These are phyloP conservation scores for Dipteronia sinensis DNA, from an alignment of 345 rosid genomes.

Conservation along the genomic window DNA sequence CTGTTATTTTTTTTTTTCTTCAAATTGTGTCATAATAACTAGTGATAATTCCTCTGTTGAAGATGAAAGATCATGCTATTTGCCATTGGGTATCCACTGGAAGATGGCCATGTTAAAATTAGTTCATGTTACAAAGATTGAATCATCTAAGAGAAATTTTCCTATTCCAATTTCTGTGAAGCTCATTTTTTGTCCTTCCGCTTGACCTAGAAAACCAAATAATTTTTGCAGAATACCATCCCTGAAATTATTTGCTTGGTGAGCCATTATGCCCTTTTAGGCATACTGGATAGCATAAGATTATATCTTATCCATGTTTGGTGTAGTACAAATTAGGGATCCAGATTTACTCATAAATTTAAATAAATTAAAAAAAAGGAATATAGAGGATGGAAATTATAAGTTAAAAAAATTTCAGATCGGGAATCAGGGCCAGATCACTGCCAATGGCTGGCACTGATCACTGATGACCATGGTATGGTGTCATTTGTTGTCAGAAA, in stretches of 20 bases:
- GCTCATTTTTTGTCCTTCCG: not conserved
- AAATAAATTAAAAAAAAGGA: not conserved
- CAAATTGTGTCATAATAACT: not conserved
- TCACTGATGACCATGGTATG: not conserved
- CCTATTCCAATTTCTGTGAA: not conserved
- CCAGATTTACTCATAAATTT: not conserved
- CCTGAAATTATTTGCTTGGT: not conserved
- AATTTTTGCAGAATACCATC: not conserved
- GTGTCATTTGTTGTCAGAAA: not conserved
- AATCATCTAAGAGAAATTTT: not conserved
- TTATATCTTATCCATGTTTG: not conserved
- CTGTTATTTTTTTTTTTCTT: not conserved
- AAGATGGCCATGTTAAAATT: not conserved
- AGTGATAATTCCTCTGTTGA: not conserved
- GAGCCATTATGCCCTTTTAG: not conserved
- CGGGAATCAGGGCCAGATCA: not conserved
- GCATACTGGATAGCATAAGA: not conserved
- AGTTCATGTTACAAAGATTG: not conserved
- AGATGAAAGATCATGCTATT: not conserved
- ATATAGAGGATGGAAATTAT: not conserved
- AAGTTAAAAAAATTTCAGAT: not conserved
- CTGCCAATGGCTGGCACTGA: not conserved
- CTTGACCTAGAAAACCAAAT: not conserved
- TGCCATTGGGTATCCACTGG: too few species aligned
- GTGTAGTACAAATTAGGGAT: not conserved